phyloP scores from a whole-genome alignment of 495 filamentous ascomycete genomes.

The Penicillium odoratum region DNA sequence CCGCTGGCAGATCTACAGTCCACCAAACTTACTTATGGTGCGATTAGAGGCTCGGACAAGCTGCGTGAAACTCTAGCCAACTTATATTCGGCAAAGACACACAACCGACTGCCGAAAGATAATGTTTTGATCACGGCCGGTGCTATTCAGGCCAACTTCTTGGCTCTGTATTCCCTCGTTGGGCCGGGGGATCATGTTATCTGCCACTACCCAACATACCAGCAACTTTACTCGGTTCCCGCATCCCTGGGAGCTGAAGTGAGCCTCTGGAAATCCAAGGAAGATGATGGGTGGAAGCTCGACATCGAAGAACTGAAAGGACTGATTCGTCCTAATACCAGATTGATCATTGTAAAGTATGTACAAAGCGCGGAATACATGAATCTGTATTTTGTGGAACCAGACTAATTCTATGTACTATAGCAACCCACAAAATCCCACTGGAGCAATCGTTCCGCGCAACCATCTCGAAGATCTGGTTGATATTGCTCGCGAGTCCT shows the following conservation, averaged over 20 bases:
- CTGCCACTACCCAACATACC: conserved; percentile 87
- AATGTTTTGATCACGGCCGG: conserved; percentile 78
- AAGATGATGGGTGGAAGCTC: conserved; percentile 64
- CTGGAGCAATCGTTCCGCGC: conserved; percentile 68
- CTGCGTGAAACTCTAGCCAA: conserved; percentile 63
- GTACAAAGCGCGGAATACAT: not conserved
- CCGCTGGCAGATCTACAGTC: conserved; percentile 40
- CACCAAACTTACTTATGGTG: conserved; percentile 65
- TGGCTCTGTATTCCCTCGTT: conserved; percentile 71
- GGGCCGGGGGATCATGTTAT: conserved; percentile 85
- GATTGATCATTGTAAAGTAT: conserved; percentile 67
- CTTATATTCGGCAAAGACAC: conserved; percentile 60
- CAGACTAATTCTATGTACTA: conserved; percentile 9
- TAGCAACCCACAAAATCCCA: conserved; percentile 91
- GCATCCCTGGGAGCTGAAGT: conserved; percentile 78
- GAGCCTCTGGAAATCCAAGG: conserved; percentile 72
- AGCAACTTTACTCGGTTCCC: conserved; percentile 80
- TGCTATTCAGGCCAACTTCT: conserved; percentile 82
- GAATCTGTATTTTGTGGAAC: not conserved
- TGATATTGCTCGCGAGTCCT: conserved; percentile 58
- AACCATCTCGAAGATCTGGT: conserved; percentile 61
- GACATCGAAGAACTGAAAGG: conserved; percentile 65
- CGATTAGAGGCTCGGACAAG: conserved; percentile 67
- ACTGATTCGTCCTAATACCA: conserved; percentile 74
- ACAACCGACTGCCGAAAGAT: conserved; percentile 54